Percentiles rank a stretch among this genome's conserved stretches.
phyloP scores from a whole-genome alignment of 1,284 basidiomycete genomes.

The Apiotrichum gamsii region DNA sequence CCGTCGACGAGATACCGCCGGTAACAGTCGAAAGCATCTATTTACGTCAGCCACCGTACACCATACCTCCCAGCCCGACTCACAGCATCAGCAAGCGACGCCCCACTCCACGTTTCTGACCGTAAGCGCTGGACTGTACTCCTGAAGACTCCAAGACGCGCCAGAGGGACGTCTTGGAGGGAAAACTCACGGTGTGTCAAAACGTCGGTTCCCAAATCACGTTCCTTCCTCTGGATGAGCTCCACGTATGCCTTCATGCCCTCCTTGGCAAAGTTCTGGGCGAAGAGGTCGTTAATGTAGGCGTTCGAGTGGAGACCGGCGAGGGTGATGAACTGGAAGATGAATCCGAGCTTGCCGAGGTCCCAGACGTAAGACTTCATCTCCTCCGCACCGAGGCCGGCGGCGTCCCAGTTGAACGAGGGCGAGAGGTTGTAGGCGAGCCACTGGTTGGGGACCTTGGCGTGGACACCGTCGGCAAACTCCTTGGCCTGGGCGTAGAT shows the following conservation, averaged over 20 bases:
- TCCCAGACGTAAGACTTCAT: constrained; percentile 93
- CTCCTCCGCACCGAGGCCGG: constrained; percentile 74
- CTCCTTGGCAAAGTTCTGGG: constrained; percentile 76
- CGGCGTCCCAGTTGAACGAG: constrained; percentile 79
- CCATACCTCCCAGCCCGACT: too few species aligned
- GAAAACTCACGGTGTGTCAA: constrained; percentile 59
- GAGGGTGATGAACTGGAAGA: constrained; percentile 98
- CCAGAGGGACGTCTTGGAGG: too few species aligned
- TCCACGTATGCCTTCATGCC: constrained; percentile 60
- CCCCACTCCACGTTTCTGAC: constrained; percentile 87
- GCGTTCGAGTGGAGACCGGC: constrained; percentile 95
- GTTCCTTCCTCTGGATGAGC: constrained; percentile 65
- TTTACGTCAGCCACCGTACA: too few species aligned
- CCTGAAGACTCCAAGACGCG: too few species aligned
- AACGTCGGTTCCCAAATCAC: constrained; percentile 85
- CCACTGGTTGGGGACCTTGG: constrained; percentile 77
- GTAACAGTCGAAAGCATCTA: constrained; percentile 83
- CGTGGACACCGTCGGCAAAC: constrained; percentile 83
- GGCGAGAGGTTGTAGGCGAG: constrained; percentile 90
- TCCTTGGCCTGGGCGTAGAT: constrained; percentile 88
- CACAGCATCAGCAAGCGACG: constrained; percentile 77
- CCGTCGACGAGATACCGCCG: constrained; percentile 85
- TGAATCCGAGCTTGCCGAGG: constrained; percentile 45
- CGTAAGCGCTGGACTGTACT: too few species aligned
- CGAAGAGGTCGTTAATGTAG: constrained; percentile 92